Evolutionary conservation across 768 basidiomycete species (phyloP).

Genomic region (Leccinum truebloodii): DNA sequence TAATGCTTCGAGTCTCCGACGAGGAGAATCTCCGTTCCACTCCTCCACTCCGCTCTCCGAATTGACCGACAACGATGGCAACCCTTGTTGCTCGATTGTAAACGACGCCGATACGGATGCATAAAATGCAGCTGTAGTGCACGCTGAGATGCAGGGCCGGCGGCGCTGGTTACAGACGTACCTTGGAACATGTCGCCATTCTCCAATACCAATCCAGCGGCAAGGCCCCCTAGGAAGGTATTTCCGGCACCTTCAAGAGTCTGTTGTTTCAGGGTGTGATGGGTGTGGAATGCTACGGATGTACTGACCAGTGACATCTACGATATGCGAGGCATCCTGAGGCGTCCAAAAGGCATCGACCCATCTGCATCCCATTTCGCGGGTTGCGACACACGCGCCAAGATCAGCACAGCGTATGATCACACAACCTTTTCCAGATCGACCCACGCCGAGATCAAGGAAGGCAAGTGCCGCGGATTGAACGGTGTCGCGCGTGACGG

Average conservation of each 20-base stretch:
- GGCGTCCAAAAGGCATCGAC: slow-evolving; percentile 71
- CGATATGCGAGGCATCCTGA: slow-evolving; percentile 48
- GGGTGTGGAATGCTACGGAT: slow-evolving; percentile 4
- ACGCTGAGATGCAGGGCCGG: slow-evolving; percentile 17
- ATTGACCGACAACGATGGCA: slow-evolving; percentile 52
- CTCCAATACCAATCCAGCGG: slow-evolving; percentile 65
- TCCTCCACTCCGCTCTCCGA: slow-evolving; percentile 31
- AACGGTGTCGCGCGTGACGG: slow-evolving; percentile 46
- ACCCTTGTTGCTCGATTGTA: slow-evolving; percentile 76
- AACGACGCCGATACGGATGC: slow-evolving; percentile 84
- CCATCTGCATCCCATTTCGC: slow-evolving; percentile 52
- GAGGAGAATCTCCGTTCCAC: slow-evolving; percentile 75
- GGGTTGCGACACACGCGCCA: slow-evolving; percentile 66
- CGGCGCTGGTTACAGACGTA: slow-evolving; percentile 33
- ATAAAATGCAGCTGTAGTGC: slow-evolving; percentile 57
- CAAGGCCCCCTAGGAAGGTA: slow-evolving; percentile 81
- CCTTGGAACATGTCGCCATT: slow-evolving; percentile 65
- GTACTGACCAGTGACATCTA: slow-evolving; percentile 52
- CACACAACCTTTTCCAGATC: slow-evolving; percentile 52
- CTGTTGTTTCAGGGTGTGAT: slow-evolving; percentile 3
- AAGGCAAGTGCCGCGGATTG: slow-evolving; percentile 69
- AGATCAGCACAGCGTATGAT: slow-evolving; percentile 74
- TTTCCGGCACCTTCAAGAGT: slow-evolving; percentile 77
- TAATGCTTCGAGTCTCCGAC: slow-evolving; percentile 55
- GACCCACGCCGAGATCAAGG: slow-evolving; percentile 59